These are phyloP conservation scores for Mortierella sp. DNA, from an alignment of 371 early-diverging fungal species.

Conservation along the genomic window DNA sequence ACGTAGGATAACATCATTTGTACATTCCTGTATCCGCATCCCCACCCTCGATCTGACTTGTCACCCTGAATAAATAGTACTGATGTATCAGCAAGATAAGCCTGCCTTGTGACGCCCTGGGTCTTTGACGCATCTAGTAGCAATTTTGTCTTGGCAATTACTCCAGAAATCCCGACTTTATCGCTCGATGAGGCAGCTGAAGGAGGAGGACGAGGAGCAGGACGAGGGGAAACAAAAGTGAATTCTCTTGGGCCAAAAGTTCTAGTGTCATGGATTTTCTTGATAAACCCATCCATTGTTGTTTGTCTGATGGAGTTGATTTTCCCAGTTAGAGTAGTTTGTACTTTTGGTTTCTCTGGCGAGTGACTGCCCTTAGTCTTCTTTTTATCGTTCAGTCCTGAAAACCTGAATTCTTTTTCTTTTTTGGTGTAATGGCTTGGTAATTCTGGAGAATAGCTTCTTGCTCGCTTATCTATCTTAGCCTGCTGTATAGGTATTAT, in stretches of 20 bases:
- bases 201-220: neutral
- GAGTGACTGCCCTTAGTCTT: neutral
- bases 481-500: neutral
- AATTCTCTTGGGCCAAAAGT: too few species aligned
- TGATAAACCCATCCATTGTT: slow-evolving; percentile 49
- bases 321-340: slow-evolving; percentile 8
- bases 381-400: neutral
- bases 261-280: neutral
- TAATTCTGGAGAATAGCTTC: neutral
- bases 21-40: slow-evolving; percentile 83
- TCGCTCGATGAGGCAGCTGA: neutral
- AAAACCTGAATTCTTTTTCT: neutral
- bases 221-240: neutral
- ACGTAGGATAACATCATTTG: slow-evolving; percentile 78
- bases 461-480: neutral
- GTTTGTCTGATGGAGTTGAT: slow-evolving; percentile 33
- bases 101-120: slow-evolving; percentile 34
- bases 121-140: slow-evolving; percentile 19
- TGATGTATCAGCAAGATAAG: slow-evolving; percentile 45
- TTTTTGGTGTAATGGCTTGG: neutral
- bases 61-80: slow-evolving; percentile 37
- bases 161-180: neutral
- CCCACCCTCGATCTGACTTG: slow-evolving; percentile 75
- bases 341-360: slow-evolving; percentile 7
- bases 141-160: slow-evolving; percentile 25